phyloP scores from a whole-genome alignment of 148 eudicot genomes.

The Fallopia convolvulus region DNA sequence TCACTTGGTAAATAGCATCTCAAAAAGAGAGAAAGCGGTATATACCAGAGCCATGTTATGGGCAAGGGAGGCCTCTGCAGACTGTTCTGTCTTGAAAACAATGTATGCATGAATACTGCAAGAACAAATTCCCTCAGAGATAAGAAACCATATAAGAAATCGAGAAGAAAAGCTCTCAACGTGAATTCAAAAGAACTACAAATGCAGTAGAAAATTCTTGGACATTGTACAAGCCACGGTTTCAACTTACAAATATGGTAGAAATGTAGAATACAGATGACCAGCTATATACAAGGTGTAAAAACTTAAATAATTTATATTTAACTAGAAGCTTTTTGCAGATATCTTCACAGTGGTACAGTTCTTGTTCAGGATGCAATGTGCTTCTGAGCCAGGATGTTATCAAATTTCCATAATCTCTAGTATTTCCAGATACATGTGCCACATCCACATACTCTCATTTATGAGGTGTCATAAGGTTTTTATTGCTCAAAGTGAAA shows the following conservation, averaged over 20 bases:
- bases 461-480: background rate
- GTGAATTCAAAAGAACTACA: background rate
- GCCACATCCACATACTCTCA: background rate
- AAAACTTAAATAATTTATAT: background rate
- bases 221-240: too few species aligned
- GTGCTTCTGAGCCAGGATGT: background rate
- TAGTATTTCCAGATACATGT: background rate
- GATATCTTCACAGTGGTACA: background rate
- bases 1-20: background rate
- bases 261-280: background rate
- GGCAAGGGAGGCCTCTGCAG: constrained; percentile 78
- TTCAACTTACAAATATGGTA: background rate
- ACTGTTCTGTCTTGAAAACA: constrained; percentile 74
- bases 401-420: background rate
- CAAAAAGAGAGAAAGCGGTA: background rate
- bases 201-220: background rate
- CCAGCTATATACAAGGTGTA: background rate
- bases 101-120: constrained; percentile 87
- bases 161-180: background rate
- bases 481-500: background rate
- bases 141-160: constrained; percentile 7
- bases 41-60: constrained; percentile 94
- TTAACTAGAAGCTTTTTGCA: background rate
- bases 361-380: background rate
- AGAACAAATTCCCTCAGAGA: background rate